These are phyloP conservation scores for Heritiera fomes DNA, from an alignment of 345 rosid species.

Conservation along the genomic window DNA sequence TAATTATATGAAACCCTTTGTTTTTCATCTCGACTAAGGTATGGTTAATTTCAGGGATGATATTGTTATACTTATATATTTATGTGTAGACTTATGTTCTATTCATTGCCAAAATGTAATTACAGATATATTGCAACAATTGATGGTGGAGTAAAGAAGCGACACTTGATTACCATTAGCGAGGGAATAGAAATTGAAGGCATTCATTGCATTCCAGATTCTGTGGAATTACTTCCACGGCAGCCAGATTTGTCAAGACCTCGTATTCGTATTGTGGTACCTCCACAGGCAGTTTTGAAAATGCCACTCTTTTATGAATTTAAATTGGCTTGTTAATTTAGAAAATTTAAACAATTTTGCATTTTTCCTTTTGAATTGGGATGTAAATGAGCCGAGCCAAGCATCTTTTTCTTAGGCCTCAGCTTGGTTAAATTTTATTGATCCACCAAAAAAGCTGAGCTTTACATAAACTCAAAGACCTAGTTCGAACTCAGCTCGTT, in stretches of 20 bases:
- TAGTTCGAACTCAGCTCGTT: too few species aligned
- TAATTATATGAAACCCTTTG: neutral
- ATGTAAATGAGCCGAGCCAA: too few species aligned
- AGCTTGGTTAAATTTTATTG: too few species aligned
- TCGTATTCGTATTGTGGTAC: constrained; percentile 90
- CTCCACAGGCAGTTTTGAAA: constrained; percentile 10
- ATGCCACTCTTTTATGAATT: too few species aligned
- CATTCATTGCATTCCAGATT: constrained; percentile 78
- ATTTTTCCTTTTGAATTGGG: neutral
- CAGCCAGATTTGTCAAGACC: constrained; percentile 69
- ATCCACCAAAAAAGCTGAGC: too few species aligned
- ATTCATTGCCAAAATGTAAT: constrained; percentile 14
- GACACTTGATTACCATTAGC: constrained; percentile 67
- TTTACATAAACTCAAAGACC: too few species aligned
- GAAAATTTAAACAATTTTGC: neutral
- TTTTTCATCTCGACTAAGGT: neutral
- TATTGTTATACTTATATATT: neutral
- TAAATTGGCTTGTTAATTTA: too few species aligned
- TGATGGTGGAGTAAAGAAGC: constrained; percentile 63
- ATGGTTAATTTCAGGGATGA: neutral
- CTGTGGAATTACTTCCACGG: constrained; percentile 77
- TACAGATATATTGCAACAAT: constrained; percentile 80
- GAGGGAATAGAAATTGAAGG: constrained; percentile 79
- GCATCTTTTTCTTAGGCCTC: too few species aligned
- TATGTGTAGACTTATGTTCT: neutral